Conservation (phyloP, 2,329 filamentous ascomycete species). For the Claviceps pusilla region DNA sequence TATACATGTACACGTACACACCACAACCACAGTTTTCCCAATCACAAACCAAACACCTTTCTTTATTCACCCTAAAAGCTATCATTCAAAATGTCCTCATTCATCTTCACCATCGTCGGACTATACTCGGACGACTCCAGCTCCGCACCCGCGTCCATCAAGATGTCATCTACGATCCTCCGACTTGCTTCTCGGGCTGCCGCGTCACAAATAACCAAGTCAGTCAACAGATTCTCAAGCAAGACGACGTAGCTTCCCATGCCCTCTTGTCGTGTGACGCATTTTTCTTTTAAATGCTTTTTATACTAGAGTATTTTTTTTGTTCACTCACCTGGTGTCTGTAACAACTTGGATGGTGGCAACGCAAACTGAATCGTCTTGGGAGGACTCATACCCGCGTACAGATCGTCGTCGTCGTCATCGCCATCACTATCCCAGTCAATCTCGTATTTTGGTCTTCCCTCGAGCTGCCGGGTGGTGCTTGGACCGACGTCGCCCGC, state of each 20-base stretch:
- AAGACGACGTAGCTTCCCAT: neutral
- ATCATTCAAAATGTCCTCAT: constrained; percentile 44
- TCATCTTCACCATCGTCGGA: constrained; percentile 51
- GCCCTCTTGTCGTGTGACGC: neutral
- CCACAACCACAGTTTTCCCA: too few relatives aligned
- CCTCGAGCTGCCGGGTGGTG: constrained; percentile 1
- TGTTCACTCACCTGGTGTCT: constrained; percentile 53
- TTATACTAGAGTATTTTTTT: neutral
- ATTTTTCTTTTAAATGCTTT: neutral
- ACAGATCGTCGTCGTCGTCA: constrained; percentile 47
- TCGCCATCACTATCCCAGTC: constrained; percentile 66
- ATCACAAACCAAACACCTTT: too few relatives aligned
- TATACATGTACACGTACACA: too few relatives aligned
- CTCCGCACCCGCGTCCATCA: constrained; percentile 58
- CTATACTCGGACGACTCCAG: constrained; percentile 42
- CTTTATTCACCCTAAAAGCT: constrained; percentile 32
- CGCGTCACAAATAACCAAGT: neutral
- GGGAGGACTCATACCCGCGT: constrained; percentile 69
- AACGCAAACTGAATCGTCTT: constrained; percentile 84
- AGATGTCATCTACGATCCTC: constrained; percentile 65
- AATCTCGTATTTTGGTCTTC: constrained; percentile 36
- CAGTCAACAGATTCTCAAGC: neutral
- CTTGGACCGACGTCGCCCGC: neutral
- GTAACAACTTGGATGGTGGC: constrained; percentile 59
- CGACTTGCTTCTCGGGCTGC: constrained; percentile 64